Percentiles rank a stretch among this genome's conserved stretches.
These are phyloP conservation scores for Tulasnella sp. DNA, from an alignment of 768 basidiomycete species.

Conservation along the genomic window DNA sequence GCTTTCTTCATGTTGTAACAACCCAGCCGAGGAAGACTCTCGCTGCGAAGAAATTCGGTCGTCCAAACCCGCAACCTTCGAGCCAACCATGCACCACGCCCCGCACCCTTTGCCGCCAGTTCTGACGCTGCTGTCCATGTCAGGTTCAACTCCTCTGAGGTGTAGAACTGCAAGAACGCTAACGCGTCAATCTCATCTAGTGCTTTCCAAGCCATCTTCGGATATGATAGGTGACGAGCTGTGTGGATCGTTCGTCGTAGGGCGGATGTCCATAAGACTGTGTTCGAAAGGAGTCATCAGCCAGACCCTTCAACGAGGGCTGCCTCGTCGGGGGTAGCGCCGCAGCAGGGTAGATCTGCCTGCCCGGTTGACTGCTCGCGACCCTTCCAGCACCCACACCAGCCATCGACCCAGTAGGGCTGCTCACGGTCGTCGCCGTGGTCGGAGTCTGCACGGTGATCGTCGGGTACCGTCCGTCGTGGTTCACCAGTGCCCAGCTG, in stretches of 20 bases:
- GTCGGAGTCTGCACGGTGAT: background rate
- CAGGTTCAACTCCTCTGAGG: background rate
- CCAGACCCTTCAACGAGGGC: background rate
- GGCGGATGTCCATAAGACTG: too few relatives aligned
- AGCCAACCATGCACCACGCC: background rate
- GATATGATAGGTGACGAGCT: too few relatives aligned
- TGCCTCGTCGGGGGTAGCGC: background rate
- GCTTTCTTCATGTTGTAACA: background rate
- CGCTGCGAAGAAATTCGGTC: background rate
- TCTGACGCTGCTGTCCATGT: slow-evolving; percentile 1
- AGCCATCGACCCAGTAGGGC: background rate
- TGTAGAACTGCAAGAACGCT: background rate
- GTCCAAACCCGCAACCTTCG: background rate
- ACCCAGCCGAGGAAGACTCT: background rate
- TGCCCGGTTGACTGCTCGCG: background rate
- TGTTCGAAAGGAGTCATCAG: too few relatives aligned
- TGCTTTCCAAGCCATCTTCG: too few relatives aligned
- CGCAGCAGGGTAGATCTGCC: slow-evolving; percentile 10
- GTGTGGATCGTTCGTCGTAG: too few relatives aligned
- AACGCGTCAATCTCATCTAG: too few relatives aligned
- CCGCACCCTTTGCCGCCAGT: background rate
- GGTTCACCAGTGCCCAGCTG: background rate
- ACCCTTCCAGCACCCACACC: slow-evolving; percentile 4
- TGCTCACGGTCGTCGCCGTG: background rate
- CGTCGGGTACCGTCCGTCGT: slow-evolving; percentile 4